Percentiles rank a stretch among this genome's conserved stretches.
These are phyloP conservation scores for Buxus sempervirens DNA, from an alignment of 164 flowering plant species.

Conservation along the genomic window DNA sequence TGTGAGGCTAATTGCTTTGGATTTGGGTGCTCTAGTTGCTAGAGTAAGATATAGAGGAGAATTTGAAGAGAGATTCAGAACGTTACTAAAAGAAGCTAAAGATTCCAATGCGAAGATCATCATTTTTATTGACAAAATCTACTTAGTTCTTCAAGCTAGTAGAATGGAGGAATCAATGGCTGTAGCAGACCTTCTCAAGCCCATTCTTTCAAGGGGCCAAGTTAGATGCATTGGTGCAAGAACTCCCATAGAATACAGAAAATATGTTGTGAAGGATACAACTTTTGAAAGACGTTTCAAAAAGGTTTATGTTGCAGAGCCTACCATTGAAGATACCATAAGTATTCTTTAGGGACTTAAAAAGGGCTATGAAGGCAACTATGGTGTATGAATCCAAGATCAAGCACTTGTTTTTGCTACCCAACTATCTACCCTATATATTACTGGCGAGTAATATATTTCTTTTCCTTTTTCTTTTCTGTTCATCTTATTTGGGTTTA, in stretches of 20 bases:
- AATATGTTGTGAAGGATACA: slow-evolving; percentile 89
- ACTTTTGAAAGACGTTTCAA: slow-evolving; percentile 83
- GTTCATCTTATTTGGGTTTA: too few species aligned
- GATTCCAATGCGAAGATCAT: slow-evolving; percentile 80
- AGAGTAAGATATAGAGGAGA: slow-evolving; percentile 84
- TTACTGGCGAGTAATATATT: slow-evolving; percentile 52
- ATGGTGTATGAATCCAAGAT: slow-evolving; percentile 80
- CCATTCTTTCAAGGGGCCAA: slow-evolving; percentile 86
- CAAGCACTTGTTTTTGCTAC: slow-evolving; percentile 73
- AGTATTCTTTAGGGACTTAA: slow-evolving; percentile 76
- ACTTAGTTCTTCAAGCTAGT: slow-evolving; percentile 78
- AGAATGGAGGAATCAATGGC: slow-evolving; percentile 82
- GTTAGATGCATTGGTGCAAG: slow-evolving; percentile 84
- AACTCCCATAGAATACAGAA: slow-evolving; percentile 77
- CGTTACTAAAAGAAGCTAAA: slow-evolving; percentile 77
- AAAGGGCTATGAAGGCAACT: slow-evolving; percentile 72
- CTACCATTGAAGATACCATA: slow-evolving; percentile 65
- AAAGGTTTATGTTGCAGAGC: slow-evolving; percentile 80
- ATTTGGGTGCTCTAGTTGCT: slow-evolving; percentile 82
- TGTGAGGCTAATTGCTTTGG: slow-evolving; percentile 74
- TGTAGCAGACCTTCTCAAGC: slow-evolving; percentile 84
- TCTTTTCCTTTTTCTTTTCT: not conserved
- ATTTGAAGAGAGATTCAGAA: slow-evolving; percentile 73
- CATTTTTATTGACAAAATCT: slow-evolving; percentile 80
- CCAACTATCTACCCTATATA: slow-evolving; percentile 64